phyloP scores from a whole-genome alignment of 805 yeast genomes.

The Wilhelminamyces savonicus region DNA sequence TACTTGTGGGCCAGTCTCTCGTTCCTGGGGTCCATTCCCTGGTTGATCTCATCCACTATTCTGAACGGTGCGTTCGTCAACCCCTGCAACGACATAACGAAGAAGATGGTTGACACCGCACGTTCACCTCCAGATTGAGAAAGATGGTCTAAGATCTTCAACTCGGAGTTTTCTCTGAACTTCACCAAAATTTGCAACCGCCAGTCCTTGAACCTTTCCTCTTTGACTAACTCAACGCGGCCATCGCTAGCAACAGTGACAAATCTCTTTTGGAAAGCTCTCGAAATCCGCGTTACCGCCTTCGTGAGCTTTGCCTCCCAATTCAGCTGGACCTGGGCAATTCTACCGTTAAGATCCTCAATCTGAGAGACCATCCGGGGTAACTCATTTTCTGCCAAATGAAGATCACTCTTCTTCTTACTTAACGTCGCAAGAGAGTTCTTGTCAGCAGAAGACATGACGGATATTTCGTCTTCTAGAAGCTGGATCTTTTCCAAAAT shows the following conservation, averaged over 20 bases:
- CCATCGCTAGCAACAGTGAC: constrained; percentile 81
- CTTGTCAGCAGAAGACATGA: constrained; percentile 31
- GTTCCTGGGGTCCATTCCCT: constrained; percentile 95
- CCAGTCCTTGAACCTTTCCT: constrained; percentile 66
- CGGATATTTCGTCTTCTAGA: constrained; percentile 40
- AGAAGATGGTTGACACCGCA: constrained; percentile 89
- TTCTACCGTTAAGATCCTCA: constrained; percentile 24
- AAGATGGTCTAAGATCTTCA: constrained; percentile 71
- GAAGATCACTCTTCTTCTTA: constrained; percentile 26
- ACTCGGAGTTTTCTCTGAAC: constrained; percentile 71
- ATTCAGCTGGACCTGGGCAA: constrained; percentile 27
- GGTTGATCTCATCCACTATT: constrained; percentile 96
- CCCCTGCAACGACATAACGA: constrained; percentile 85
- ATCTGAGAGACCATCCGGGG: constrained; percentile 28
- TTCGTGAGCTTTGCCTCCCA: constrained; percentile 63
- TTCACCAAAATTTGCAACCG: constrained; percentile 75
- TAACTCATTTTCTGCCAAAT: constrained; percentile 26
- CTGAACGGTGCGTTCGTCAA: constrained; percentile 85
- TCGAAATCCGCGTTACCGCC: constrained; percentile 52
- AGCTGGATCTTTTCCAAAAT: constrained; percentile 36
- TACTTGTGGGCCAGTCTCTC: constrained; percentile 81
- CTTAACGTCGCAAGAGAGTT: constrained; percentile 35
- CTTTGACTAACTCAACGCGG: constrained; percentile 55
- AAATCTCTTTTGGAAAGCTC: constrained; percentile 62
- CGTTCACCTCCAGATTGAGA: constrained; percentile 98